These are phyloP conservation scores for Zygnema cylindricum DNA, from an alignment of 139 green algal species.

Conservation along the genomic window DNA sequence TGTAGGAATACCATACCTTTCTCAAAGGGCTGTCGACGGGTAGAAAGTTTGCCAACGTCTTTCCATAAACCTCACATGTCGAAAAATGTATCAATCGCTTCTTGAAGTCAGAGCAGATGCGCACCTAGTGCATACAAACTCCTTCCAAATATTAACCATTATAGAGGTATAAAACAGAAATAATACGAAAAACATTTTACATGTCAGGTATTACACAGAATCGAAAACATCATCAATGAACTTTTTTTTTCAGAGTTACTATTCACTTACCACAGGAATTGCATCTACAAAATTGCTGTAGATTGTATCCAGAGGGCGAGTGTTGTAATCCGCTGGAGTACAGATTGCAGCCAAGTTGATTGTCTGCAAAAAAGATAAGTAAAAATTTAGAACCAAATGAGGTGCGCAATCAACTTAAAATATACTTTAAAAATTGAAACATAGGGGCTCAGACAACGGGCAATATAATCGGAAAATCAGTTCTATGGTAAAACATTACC, in stretches of 20 bases:
- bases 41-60: conserved; percentile 37
- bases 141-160: too few relatives aligned
- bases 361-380: conserved; percentile 48
- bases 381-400: too few relatives aligned
- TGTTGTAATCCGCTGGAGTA: conserved; percentile 53
- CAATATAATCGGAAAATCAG: too few relatives aligned
- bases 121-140: neutral
- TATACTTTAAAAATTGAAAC: too few relatives aligned
- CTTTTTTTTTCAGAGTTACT: too few relatives aligned
- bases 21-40: conserved; percentile 12
- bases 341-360: conserved; percentile 53
- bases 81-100: conserved; percentile 45
- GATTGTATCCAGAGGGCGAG: conserved; percentile 46
- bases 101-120: conserved; percentile 49
- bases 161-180: too few relatives aligned
- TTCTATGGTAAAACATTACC: too few relatives aligned
- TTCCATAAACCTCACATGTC: conserved; percentile 54
- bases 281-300: conserved; percentile 54
- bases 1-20: conserved; percentile 19
- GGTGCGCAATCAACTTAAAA: too few relatives aligned
- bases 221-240: too few relatives aligned
- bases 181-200: too few relatives aligned
- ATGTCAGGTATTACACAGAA: too few relatives aligned
- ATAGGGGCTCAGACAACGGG: too few relatives aligned
- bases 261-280: conserved; percentile 41